Evolutionary conservation across 2,329 filamentous ascomycete species (phyloP).

Genomic region (Monilinia vaccinii-corymbosi): DNA sequence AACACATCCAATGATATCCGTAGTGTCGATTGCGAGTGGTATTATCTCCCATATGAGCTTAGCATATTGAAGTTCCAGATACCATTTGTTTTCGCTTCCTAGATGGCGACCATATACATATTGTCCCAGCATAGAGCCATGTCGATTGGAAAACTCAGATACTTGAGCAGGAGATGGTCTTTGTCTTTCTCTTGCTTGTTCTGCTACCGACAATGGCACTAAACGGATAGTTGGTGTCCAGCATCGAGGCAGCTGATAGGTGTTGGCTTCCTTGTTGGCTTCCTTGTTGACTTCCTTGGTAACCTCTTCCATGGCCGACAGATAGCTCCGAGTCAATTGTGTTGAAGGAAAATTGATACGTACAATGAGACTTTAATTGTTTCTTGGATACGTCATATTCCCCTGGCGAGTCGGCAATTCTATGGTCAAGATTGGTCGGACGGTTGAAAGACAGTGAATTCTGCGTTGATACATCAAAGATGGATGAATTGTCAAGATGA

Average conservation of each 20-base stretch:
- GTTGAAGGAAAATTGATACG: background rate
- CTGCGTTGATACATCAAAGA: background rate
- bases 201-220: background rate
- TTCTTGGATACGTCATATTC: background rate
- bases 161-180: background rate
- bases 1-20: constrained; percentile 16
- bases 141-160: background rate
- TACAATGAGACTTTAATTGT: background rate
- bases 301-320: background rate
- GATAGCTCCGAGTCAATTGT: background rate
- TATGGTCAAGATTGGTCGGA: background rate
- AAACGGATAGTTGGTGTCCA: background rate
- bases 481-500: background rate
- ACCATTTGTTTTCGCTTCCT: background rate
- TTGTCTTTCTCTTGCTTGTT: background rate
- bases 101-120: constrained; percentile 2
- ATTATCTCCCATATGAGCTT: constrained; percentile 1
- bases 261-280: constrained; percentile 2
- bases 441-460: background rate
- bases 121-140: constrained; percentile 5
- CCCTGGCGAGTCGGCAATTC: background rate
- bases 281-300: constrained; percentile 4
- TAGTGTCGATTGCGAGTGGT: constrained; percentile 5
- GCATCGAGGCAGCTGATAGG: background rate
- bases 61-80: constrained; percentile 4